These are phyloP conservation scores for Camelina laxa DNA, from an alignment of 345 rosid genomes.

Conservation along the genomic window DNA sequence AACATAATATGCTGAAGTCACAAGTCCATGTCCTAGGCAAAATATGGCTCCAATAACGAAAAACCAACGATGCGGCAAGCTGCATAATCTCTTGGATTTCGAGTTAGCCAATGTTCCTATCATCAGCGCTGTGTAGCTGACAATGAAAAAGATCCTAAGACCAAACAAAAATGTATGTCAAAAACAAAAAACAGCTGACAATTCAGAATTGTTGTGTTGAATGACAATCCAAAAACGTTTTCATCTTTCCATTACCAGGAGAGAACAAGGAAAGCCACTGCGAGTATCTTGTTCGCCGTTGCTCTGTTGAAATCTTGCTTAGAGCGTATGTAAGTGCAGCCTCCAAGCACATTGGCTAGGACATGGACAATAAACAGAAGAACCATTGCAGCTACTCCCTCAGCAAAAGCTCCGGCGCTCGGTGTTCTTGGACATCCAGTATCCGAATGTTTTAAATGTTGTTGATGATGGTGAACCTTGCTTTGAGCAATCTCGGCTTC, in stretches of 20 bases:
- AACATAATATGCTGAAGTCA: slow-evolving; percentile 67
- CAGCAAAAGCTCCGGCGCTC: slow-evolving; percentile 69
- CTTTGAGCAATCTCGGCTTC: slow-evolving; percentile 48
- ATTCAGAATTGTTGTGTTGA: slow-evolving; percentile 37
- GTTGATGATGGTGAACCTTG: slow-evolving; percentile 59
- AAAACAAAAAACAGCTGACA: not conserved
- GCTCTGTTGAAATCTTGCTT: slow-evolving; percentile 53
- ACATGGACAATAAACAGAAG: slow-evolving; percentile 67
- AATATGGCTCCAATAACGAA: slow-evolving; percentile 68
- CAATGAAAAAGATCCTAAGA: slow-evolving; percentile 64
- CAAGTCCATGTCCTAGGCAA: slow-evolving; percentile 74
- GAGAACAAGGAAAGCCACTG: slow-evolving; percentile 71
- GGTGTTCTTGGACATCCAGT: slow-evolving; percentile 73
- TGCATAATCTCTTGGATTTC: slow-evolving; percentile 61
- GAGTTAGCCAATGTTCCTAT: slow-evolving; percentile 66
- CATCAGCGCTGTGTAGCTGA: slow-evolving; percentile 66
- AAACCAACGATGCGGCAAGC: slow-evolving; percentile 56
- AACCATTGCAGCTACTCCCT: slow-evolving; percentile 72
- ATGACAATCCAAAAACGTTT: slow-evolving; percentile 23
- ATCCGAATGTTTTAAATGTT: slow-evolving; percentile 57
- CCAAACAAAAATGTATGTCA: slow-evolving; percentile 2
- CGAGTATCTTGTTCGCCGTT: slow-evolving; percentile 72
- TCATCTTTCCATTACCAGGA: slow-evolving; percentile 60
- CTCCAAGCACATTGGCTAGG: slow-evolving; percentile 66
- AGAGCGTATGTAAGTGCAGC: slow-evolving; percentile 69